Evolutionary conservation across 1,139 yeast species (phyloP), one percentile per base, ranked within the genome.

Genomic region (Sugiyamaella xylanicola): DNA sequence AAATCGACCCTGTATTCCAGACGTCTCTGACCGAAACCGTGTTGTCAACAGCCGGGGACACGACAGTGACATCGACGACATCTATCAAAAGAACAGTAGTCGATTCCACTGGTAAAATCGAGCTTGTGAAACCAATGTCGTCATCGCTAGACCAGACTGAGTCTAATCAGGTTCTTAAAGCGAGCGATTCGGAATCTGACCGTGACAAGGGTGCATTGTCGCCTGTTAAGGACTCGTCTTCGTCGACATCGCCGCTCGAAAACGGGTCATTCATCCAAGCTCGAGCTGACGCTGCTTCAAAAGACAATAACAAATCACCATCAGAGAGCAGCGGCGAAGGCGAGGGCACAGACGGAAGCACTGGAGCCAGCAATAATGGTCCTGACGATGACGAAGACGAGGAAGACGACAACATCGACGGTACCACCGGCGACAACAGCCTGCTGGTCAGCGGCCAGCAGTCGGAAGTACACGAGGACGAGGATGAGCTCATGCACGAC

Each of bases 401-500:
- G n/a, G 47, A 44, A 13, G 22, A 41, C 19, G 45, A 42, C 13
- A 37, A 35, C 9, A 17, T 32, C 9, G 41, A 29, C 39, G 25
- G 9, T n/a, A n/a, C n/a, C n/a, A n/a, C n/a, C 20, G 39, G 17
- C 32, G 42, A 20, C 29, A 15, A 37, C 17, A 21, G 35, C 25
- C 39, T 41, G 20, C 44, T 48, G 9, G 43, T 47, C n/a, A 25
- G 36, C 25, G 48, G 40, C 9, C 25, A 32, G 15, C 37, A 32
- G 37, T n/a, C 37, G 15, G 37, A 8, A 32, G 37, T n/a, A 13
- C 15, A 37, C 37, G 37, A 20, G 7, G 47, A 41, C n/a, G 52
- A 43, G n/a, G 51, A 46, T 5, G 41, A 27, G 17, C 27, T 53
- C 15, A 48, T 45, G 25, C 40, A 45, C n/a, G 54, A 45, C 13